phyloP scores from a whole-genome alignment of 2,329 filamentous ascomycete genomes.

The Coniochaeta pulveracea region DNA sequence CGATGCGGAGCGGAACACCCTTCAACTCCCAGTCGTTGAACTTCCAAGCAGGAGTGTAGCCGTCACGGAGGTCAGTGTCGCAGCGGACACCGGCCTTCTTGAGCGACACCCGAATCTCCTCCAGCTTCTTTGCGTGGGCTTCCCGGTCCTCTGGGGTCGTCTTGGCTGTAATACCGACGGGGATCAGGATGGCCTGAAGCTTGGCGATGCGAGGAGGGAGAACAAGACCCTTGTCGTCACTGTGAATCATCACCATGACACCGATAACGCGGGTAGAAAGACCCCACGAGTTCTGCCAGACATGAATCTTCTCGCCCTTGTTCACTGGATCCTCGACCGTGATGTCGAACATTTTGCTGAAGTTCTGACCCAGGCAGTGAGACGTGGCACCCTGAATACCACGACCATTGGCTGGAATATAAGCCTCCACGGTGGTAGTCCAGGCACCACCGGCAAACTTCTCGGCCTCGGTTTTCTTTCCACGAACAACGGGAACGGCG shows the following conservation, averaged over 20 bases:
- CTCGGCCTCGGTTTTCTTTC: slow-evolving; percentile 91
- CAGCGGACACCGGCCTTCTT: slow-evolving; percentile 64
- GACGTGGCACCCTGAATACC: slow-evolving; percentile 95
- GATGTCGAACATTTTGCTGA: slow-evolving; percentile 98
- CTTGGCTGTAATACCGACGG: slow-evolving; percentile 87
- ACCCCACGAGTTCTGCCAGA: slow-evolving; percentile 99
- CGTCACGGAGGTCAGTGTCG: slow-evolving; percentile 76
- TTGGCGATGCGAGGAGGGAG: slow-evolving; percentile 85
- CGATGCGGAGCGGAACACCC: slow-evolving; percentile 84
- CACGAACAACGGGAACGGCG: slow-evolving; percentile 88
- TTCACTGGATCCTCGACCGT: slow-evolving; percentile 85
- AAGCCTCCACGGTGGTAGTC: slow-evolving; percentile 93
- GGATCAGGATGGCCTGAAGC: slow-evolving; percentile 76
- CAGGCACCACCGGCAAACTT: slow-evolving; percentile 96
- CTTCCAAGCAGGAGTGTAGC: slow-evolving; percentile 92
- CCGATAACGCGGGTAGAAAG: slow-evolving; percentile 94
- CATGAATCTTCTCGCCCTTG: slow-evolving; percentile 68
- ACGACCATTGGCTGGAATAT: slow-evolving; percentile 88
- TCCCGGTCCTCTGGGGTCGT: slow-evolving; percentile 68
- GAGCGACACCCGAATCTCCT: slow-evolving; percentile 58
- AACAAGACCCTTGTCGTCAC: slow-evolving; percentile 90
- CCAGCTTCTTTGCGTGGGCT: slow-evolving; percentile 64
- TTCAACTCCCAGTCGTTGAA: slow-evolving; percentile 99
- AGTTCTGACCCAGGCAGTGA: slow-evolving; percentile 93
- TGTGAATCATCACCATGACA: slow-evolving; percentile 98